Evolutionary conservation across 2,329 filamentous ascomycete genomes (phyloP).

Genomic region (Fusarium sp.): DNA sequence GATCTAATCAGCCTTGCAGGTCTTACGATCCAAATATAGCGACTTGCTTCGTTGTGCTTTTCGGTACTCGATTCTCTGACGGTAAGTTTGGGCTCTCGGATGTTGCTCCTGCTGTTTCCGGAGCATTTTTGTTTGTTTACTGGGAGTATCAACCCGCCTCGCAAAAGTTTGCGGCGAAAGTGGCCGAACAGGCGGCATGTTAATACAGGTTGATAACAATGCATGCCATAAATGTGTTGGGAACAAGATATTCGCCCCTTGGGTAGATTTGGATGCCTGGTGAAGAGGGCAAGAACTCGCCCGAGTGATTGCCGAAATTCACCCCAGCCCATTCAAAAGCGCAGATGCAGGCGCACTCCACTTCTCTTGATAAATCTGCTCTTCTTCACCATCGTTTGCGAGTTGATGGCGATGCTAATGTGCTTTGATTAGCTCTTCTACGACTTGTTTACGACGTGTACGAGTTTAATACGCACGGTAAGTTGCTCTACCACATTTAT

Average conservation of each 20-base stretch:
- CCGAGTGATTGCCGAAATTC: conserved; percentile 12
- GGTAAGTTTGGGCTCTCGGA: conserved; percentile 26
- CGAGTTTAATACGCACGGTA: conserved; percentile 44
- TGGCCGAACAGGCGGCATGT: not conserved
- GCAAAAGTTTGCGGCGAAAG: not conserved
- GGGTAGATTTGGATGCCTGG: not conserved
- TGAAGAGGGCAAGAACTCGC: conserved; percentile 10
- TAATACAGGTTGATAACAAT: not conserved
- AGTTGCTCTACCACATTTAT: conserved; percentile 8
- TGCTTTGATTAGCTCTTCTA: conserved; percentile 36
- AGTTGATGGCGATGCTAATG: conserved; percentile 26
- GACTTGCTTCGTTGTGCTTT: conserved; percentile 43
- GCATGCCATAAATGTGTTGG: not conserved
- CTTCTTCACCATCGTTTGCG: not conserved
- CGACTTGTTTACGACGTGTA: conserved; percentile 45
- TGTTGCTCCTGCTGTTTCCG: not conserved
- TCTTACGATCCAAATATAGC: conserved; percentile 41
- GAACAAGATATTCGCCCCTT: not conserved
- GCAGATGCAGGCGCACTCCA: not conserved
- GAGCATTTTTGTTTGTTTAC: not conserved
- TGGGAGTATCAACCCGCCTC: not conserved
- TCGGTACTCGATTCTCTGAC: conserved; percentile 35
- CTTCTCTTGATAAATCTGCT: not conserved
- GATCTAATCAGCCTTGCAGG: conserved; percentile 30
- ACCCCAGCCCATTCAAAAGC: not conserved